Evolutionary conservation across 306 rosid species (phyloP), one percentile per base, ranked within the genome.

Genomic region (Vicia villosa): DNA sequence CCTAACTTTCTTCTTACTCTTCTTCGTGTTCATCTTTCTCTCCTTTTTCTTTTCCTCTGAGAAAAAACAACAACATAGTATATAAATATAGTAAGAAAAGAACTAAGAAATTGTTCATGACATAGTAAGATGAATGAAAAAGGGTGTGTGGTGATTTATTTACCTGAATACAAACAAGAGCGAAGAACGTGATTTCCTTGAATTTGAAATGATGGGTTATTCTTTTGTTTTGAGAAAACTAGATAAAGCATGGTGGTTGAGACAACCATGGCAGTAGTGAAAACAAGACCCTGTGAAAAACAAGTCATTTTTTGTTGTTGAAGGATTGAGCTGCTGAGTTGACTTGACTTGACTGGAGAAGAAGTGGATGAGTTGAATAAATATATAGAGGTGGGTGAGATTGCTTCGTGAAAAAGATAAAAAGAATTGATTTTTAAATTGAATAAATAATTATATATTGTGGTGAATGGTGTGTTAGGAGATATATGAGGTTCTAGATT

Each of bases 161-260:
- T 76, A 88, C 96, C 95, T 11, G 96, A 82, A 57, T 2, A 82
- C 60, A 89, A 81, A 74, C 96, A 92, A 75, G 96, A 83, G 3
- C 85, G 91, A 0, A 83, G 71, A 36, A 30, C 15, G 0, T 57
- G 70, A 49, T 9, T 42, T 16, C 19, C 66, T 5, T 63, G 66
- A 60, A 71, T 55, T n/a, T 30, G 65, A 3, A 72, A 7, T 1
- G 38, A 17, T 2, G 58, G 66, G 59, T 37, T 52, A 11, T 38
- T 11, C 8, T 58, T 81, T 2, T 63, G 82, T 34, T 72, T 46
- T 3, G 70, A 71, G 45, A 79, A 84, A 32, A 76, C 79, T 4
- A 84, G 74, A 43, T 79, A 74, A 19, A 86, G 63, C 13, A 80
- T 59, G 30, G 91, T 84, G 76, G 75, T 84, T 11, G 91, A 86